Evolutionary conservation across 768 basidiomycete genomes (phyloP), one percentile per base, ranked within the genome.

Genomic region (Amyloporia xantha): DNA sequence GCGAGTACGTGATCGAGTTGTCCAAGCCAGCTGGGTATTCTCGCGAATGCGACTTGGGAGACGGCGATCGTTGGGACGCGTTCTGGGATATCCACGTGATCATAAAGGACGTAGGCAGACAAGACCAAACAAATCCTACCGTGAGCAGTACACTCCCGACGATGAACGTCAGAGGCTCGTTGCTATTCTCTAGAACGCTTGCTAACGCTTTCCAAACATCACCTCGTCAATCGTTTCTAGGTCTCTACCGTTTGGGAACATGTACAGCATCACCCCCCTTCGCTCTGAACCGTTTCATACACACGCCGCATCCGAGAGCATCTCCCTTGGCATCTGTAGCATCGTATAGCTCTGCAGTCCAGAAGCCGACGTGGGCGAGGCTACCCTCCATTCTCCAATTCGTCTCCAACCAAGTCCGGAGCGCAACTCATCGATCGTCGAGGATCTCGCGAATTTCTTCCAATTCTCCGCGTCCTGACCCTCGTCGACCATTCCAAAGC

Each of bases 341-440:
- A 7, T 9, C 38, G 20, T 21, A 19, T 17, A 21, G 20, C 7
- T 17, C 19, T 17, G 17, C 38, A 25, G 21, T 24, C 23, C 3
- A 5, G 3, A 30, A 27, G 24, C n/a, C 23, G 26, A 44, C n/a
- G n/a, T n/a, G 23, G 24, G 5, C 40, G 24, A 17, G 20, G 9
- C 9, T 28, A 9, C 28, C 42, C 10, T 44, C 51, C 6, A 26
- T 48, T 24, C 39, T 52, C 39, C 45, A 36, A 24, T 33, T 48
- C 23, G 20, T 48, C 5, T 37, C 50, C 7, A 41, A 21, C 39
- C 24, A 15, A 39, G 3, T 51, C 36, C 38, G 51, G 21, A 20
- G 37, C 37, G 51, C 51, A 12, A 52, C 51, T 3, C 51, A 52
- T 38, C 39, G 51, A 15, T 42, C 35, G 19, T 50, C 15, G 19